Evolutionary conservation across 2,329 filamentous ascomycete genomes (phyloP), one percentile per base, ranked within the genome.

Genomic region (Microsporum ferrugineum): DNA sequence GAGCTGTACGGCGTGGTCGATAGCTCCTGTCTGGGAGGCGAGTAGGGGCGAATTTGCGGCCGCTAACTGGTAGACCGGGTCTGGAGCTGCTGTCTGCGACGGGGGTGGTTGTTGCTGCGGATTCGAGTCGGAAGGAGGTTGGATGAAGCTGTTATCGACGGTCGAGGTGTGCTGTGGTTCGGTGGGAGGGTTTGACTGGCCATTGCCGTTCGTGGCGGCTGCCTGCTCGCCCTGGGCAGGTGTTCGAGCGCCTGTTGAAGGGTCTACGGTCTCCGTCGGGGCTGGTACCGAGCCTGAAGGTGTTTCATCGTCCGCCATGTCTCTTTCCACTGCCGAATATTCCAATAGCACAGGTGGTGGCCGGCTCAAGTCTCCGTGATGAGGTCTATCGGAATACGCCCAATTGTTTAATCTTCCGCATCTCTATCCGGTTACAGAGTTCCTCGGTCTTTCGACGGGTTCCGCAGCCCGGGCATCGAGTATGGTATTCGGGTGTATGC

Each of bases 21-120:
- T 68, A n/a, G 71, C 71, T n/a, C 66, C 66, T 23, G 58, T 66
- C 47, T 72, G 66, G 65, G 72, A 66, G 57, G 31, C 10, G 14
- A 36, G 31, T 7, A 55, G 14, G 12, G 29, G 3, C 29, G 27
- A 29, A 12, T 12, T 53, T 55, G 51, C 51, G 27, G 51, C 12
- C 10, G 51, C 51, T 17, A 55, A n/a, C 31, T 55, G 51, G 33
- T 55, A 31, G 5, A 55, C 51, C 29, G 51, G 51, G 6, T 38
- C 51, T 34, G 33, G 14, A 1, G 51, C 51, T 55, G 31, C 14
- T 10, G 51, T 36, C 14, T 12, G 33, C 7, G 51, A 14, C 12
- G 36, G 12, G 7, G 51, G 33, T 1, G 51, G 14, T 34, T 55
- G 51, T 23, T 29, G 17, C 14, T 33, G 51, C 12, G 51, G 31